Conservation (phyloP, 2,329 filamentous ascomycete species). For the Apiospora hydei region DNA sequence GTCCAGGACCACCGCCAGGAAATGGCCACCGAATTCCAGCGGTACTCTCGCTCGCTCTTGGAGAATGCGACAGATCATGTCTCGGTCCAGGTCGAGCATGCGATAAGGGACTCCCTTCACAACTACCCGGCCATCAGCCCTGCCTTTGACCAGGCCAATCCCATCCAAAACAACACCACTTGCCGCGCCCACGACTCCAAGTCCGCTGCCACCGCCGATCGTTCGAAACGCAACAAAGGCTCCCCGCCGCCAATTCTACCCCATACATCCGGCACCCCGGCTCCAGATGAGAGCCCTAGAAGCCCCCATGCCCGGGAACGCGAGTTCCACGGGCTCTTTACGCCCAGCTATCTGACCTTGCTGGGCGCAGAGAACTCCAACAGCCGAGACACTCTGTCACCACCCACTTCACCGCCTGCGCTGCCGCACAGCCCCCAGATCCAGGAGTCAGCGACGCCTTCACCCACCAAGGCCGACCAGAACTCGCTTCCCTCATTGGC, state of each 20-base stretch:
- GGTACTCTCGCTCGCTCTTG: constrained; percentile 60
- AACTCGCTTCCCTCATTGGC: constrained; percentile 27
- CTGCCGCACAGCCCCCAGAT: constrained; percentile 33
- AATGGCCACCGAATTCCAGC: constrained; percentile 63
- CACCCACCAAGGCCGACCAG: constrained; percentile 31
- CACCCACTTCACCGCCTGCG: constrained; percentile 28
- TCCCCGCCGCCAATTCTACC: constrained; percentile 51
- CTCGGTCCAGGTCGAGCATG: constrained; percentile 53
- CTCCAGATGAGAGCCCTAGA: constrained; percentile 45
- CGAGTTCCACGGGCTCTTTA: constrained; percentile 69
- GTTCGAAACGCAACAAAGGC: constrained; percentile 36
- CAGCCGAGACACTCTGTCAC: constrained; percentile 28
- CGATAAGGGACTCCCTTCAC: constrained; percentile 52
- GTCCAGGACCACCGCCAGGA: constrained; percentile 64
- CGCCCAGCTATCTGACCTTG: constrained; percentile 67
- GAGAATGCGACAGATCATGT: constrained; percentile 54
- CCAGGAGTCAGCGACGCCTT: constrained; percentile 35
- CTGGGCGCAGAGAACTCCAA: constrained; percentile 52
- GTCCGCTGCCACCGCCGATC: constrained; percentile 33
- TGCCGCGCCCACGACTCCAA: constrained; percentile 22
- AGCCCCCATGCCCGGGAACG: constrained; percentile 62
- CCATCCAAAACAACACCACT: constrained; percentile 40
- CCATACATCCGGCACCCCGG: constrained; percentile 46
- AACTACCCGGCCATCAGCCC: constrained; percentile 55
- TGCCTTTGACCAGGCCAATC: constrained; percentile 39